phyloP scores from a whole-genome alignment of 331 rosid species.

The Pyracantha coccinea region DNA sequence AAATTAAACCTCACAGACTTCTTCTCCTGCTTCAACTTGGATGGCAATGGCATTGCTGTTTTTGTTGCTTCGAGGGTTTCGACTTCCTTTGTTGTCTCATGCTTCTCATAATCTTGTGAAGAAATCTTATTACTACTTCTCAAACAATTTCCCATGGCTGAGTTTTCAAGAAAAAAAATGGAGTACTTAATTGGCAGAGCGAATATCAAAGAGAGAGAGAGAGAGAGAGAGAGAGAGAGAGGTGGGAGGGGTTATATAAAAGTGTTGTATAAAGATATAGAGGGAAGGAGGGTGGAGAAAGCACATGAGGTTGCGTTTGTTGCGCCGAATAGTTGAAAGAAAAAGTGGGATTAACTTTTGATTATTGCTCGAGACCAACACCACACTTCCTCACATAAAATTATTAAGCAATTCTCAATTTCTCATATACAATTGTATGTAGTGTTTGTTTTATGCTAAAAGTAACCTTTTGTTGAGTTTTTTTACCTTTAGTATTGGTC shows the following conservation, averaged over 20 bases:
- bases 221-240: conserved; percentile 12
- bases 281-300: conserved; percentile 3
- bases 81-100: not conserved
- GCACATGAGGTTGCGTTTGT: conserved; percentile 56
- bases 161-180: not conserved
- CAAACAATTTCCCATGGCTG: conserved; percentile 63
- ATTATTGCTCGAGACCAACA: conserved; percentile 17
- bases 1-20: conserved; percentile 50
- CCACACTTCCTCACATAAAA: not conserved
- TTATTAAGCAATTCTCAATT: too few relatives aligned
- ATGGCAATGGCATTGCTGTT: not conserved
- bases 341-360: conserved; percentile 4
- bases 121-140: conserved; percentile 19
- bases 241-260: not conserved
- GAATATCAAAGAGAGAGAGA: not conserved
- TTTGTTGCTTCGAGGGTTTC: conserved; percentile 2
- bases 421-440: too few relatives aligned
- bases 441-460: too few relatives aligned
- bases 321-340: conserved; percentile 38
- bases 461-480: not conserved
- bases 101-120: conserved; percentile 26
- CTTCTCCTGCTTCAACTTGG: conserved; percentile 19
- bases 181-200: too few relatives aligned
- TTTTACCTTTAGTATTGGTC: not conserved
- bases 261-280: conserved; percentile 12